A percentile compares a stretch with the other conserved stretches of the same genome.
These are phyloP conservation scores for Mycotypha africana DNA, from an alignment of 371 early-diverging fungal genomes.

Conservation along the genomic window DNA sequence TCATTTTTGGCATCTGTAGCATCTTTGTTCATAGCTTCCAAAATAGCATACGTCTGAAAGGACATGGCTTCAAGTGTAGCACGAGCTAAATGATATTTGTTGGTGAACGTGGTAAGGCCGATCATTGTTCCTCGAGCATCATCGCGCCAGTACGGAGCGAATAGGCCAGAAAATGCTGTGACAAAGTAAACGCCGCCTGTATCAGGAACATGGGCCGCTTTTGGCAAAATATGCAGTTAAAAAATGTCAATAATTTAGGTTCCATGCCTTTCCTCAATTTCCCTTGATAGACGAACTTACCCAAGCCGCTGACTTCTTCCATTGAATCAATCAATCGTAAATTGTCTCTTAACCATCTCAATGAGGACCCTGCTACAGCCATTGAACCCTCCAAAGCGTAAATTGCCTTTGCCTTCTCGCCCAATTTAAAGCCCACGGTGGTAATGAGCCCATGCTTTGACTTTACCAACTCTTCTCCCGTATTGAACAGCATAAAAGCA, in stretches of 20 bases:
- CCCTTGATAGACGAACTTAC: no score
- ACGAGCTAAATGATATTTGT: constrained; percentile 75
- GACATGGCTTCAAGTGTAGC: constrained; percentile 90
- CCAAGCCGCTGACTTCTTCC: constrained; percentile 57
- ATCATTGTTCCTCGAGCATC: constrained; percentile 89
- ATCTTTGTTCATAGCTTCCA: constrained; percentile 89
- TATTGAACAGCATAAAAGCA: constrained; percentile 95
- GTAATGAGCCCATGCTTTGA: constrained; percentile 86
- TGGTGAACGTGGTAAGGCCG: constrained; percentile 87
- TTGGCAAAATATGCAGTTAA: no score
- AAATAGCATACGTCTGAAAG: constrained; percentile 84
- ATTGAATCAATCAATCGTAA: constrained; percentile 70
- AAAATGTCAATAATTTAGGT: no score
- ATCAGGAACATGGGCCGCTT: constrained; percentile 53
- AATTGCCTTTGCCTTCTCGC: constrained; percentile 59
- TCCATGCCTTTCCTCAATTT: no score
- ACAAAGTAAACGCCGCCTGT: constrained; percentile 93
- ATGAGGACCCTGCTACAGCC: constrained; percentile 91
- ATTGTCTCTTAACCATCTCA: constrained; percentile 91
- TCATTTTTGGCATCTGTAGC: constrained; percentile 52
- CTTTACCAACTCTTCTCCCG: constrained; percentile 70
- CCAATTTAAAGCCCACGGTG: constrained; percentile 89
- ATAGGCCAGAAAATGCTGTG: constrained; percentile 90
- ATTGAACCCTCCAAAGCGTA: constrained; percentile 96
- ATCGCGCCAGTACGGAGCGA: constrained; percentile 93